These are phyloP conservation scores for Ascobolus immersus DNA, from an alignment of 495 filamentous ascomycete genomes.

Conservation along the genomic window DNA sequence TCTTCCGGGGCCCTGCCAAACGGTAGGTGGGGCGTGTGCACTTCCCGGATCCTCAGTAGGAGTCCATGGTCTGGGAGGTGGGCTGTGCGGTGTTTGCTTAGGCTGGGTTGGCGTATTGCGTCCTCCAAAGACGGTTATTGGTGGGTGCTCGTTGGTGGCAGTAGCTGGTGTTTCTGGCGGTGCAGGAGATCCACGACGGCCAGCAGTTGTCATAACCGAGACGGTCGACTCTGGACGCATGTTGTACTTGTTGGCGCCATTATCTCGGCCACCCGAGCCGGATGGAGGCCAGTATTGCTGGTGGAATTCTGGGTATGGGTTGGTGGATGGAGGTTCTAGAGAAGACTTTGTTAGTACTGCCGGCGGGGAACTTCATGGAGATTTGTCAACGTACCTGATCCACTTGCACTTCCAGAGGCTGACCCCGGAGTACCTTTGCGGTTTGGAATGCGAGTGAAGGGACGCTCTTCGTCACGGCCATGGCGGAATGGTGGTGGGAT, in stretches of 20 bases:
- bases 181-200: slow-evolving; percentile 75
- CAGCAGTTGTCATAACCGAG: slow-evolving; percentile 77
- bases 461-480: slow-evolving; percentile 35
- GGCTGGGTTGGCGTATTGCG: slow-evolving; percentile 15
- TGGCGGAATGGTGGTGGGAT: slow-evolving; percentile 34
- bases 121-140: slow-evolving; percentile 37
- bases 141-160: slow-evolving; percentile 39
- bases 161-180: slow-evolving; percentile 86
- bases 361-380: slow-evolving; percentile 18
- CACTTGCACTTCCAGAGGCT: slow-evolving; percentile 18
- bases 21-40: slow-evolving; percentile 71
- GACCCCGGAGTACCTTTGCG: no score
- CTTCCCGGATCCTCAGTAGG: slow-evolving; percentile 77
- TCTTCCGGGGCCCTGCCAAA: slow-evolving; percentile 56
- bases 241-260: no score
- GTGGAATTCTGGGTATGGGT: slow-evolving; percentile 29
- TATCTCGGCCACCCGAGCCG: no score
- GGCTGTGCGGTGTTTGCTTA: slow-evolving; percentile 17
- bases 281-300: slow-evolving; percentile 42
- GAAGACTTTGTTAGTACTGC: slow-evolving; percentile 12
- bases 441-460: slow-evolving; percentile 57
- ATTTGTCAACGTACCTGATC: slow-evolving; percentile 17
- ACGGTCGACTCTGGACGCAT: slow-evolving; percentile 42
- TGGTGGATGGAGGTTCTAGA: slow-evolving; percentile 9
- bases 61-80: slow-evolving; percentile 62